A percentile compares a stretch with the other conserved stretches of the same genome.
phyloP scores from a whole-genome alignment of 768 basidiomycete species.

The Hygrophoropsis aurantiaca region DNA sequence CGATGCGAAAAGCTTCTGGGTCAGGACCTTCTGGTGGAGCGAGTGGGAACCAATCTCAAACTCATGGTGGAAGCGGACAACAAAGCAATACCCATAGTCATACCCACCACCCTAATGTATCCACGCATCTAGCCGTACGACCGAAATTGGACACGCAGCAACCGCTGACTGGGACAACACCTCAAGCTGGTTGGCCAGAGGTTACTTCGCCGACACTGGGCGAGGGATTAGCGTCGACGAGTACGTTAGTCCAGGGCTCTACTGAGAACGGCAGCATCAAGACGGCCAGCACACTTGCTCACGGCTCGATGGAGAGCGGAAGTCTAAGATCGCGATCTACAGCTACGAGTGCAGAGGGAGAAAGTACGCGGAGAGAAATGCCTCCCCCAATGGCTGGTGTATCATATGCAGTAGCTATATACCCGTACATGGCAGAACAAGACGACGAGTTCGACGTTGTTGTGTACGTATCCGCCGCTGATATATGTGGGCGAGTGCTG shows the following conservation, averaged over 20 bases:
- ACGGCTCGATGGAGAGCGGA: too few species aligned
- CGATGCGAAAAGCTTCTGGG: constrained; percentile 73
- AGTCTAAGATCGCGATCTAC: constrained; percentile 16
- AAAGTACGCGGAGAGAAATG: constrained; percentile 40
- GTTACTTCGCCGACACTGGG: constrained; percentile 58
- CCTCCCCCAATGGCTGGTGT: constrained; percentile 51
- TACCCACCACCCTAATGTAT: constrained; percentile 19
- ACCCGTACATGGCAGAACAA: constrained; percentile 98
- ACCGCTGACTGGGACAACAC: constrained; percentile 57
- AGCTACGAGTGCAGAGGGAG: constrained; percentile 23
- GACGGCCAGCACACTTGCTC: neutral
- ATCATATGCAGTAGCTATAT: constrained; percentile 96
- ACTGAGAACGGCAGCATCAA: neutral
- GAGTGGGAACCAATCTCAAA: constrained; percentile 1
- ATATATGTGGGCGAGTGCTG: too few species aligned
- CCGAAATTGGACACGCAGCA: constrained; percentile 15
- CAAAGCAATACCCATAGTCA: too few species aligned
- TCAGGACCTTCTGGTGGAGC: too few species aligned
- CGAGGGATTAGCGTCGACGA: constrained; percentile 10
- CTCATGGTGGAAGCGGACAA: too few species aligned
- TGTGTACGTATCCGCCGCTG: constrained; percentile 75
- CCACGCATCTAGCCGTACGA: constrained; percentile 51
- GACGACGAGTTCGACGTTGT: constrained; percentile 98
- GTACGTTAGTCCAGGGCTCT: neutral
- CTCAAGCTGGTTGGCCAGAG: constrained; percentile 78